phyloP scores from a whole-genome alignment of 2,329 filamentous ascomycete genomes.

The Metarhizium humberi region DNA sequence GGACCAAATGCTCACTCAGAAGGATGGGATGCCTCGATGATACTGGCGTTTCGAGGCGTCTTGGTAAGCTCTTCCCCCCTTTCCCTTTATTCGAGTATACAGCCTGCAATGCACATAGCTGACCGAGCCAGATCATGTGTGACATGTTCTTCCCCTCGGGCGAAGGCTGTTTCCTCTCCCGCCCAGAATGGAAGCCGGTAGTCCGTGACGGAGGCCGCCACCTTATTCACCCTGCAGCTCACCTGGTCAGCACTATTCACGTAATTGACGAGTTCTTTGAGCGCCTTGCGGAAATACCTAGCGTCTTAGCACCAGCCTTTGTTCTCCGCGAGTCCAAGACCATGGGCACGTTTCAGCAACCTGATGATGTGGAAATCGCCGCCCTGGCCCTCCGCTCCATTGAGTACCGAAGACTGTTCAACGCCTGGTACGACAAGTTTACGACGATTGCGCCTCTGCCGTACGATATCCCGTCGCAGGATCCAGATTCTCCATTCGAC shows the following conservation, averaged over 20 bases:
- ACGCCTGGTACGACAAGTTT: conserved; percentile 22
- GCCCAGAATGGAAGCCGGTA: conserved; percentile 26
- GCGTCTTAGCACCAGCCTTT: conserved; percentile 22
- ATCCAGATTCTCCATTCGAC: conserved; percentile 22
- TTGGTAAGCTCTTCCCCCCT: conserved; percentile 19
- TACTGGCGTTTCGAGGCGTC: conserved; percentile 27
- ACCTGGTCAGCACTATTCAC: conserved; percentile 13
- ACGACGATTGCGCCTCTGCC: conserved; percentile 14
- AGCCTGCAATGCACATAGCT: not conserved
- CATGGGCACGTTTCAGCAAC: conserved; percentile 9
- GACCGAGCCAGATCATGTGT: conserved; percentile 23
- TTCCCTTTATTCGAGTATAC: too few species aligned
- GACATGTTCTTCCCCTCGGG: conserved; percentile 26
- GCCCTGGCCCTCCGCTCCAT: conserved; percentile 18
- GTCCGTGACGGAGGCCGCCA: conserved; percentile 16
- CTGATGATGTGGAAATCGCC: conserved; percentile 19
- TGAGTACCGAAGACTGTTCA: conserved; percentile 19
- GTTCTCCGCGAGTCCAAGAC: conserved; percentile 20
- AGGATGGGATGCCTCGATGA: conserved; percentile 26
- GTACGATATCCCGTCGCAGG: conserved; percentile 17
- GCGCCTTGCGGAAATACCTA: conserved; percentile 23
- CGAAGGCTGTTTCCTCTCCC: conserved; percentile 26
- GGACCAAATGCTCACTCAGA: conserved; percentile 24
- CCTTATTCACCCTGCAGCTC: conserved; percentile 16
- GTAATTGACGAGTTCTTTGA: conserved; percentile 24